Conservation (phyloP, 2,329 filamentous ascomycete genomes). For the Aspergillus fructus region DNA sequence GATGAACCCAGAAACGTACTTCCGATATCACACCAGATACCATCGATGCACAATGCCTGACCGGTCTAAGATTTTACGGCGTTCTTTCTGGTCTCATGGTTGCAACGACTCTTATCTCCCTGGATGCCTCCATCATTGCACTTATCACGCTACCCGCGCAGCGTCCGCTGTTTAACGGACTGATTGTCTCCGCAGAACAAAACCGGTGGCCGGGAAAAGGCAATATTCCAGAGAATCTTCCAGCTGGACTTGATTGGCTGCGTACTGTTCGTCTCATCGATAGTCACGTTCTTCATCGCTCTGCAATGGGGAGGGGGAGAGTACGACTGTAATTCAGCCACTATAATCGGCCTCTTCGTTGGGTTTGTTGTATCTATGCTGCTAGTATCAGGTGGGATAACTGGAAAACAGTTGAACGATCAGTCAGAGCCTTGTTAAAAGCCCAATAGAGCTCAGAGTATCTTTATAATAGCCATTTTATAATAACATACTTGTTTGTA, state of each 20-base stretch:
- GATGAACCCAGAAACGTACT: too few relatives aligned
- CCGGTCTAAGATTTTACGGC: neutral
- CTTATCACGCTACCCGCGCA: too few relatives aligned
- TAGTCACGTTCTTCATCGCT: constrained; percentile 55
- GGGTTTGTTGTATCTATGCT: constrained; percentile 11
- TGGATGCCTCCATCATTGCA: too few relatives aligned
- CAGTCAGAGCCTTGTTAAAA: too few relatives aligned
- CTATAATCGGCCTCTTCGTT: constrained; percentile 42
- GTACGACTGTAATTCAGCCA: constrained; percentile 48
- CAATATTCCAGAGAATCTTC: constrained; percentile 23
- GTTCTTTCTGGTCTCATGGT: neutral
- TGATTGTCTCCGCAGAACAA: too few relatives aligned
- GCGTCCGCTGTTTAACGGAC: too few relatives aligned
- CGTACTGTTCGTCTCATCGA: constrained; percentile 50
- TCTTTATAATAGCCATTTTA: too few relatives aligned
- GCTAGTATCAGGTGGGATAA: neutral
- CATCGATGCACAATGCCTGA: neutral
- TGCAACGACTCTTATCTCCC: constrained; percentile 32
- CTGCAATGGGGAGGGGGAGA: constrained; percentile 57
- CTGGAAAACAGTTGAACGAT: too few relatives aligned
- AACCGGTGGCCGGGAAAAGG: neutral
- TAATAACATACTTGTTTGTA: too few relatives aligned
- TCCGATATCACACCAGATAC: neutral
- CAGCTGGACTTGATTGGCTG: constrained; percentile 51
- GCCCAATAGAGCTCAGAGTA: too few relatives aligned